Evolutionary conservation across 306 rosid species (phyloP).

Genomic region (Ceratonia siliqua): DNA sequence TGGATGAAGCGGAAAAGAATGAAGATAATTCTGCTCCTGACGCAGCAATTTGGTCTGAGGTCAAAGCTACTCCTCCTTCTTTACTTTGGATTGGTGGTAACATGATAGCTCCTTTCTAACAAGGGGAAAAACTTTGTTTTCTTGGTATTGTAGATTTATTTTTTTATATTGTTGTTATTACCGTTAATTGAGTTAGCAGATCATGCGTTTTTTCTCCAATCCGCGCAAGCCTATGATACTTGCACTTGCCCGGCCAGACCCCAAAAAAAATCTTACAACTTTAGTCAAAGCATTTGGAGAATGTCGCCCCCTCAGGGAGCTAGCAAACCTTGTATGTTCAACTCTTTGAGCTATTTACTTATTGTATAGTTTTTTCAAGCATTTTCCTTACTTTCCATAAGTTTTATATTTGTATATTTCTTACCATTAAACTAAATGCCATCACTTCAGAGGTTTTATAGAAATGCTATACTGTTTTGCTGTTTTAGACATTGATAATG

Average conservation of each 20-base stretch:
- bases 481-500: conserved; percentile 84
- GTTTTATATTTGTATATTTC: background rate
- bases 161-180: background rate
- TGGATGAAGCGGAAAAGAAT: conserved; percentile 47
- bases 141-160: background rate
- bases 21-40: conserved; percentile 52
- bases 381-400: background rate
- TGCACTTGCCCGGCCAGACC: conserved; percentile 75
- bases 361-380: background rate
- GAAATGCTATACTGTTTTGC: background rate
- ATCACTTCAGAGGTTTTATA: conserved; percentile 29
- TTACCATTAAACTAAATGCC: background rate
- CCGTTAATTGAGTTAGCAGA: conserved; percentile 36
- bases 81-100: conserved; percentile 3
- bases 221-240: conserved; percentile 77
- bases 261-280: conserved; percentile 68
- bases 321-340: conserved; percentile 84
- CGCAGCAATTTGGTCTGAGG: conserved; percentile 65
- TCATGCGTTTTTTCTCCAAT: conserved; percentile 68
- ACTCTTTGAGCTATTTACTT: conserved; percentile 23
- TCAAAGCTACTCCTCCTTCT: conserved; percentile 29
- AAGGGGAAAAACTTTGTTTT: background rate
- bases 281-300: conserved; percentile 74
- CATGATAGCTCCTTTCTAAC: background rate
- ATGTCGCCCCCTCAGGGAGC: conserved; percentile 77